Base-by-base conservation (phyloP, 2,329 filamentous ascomycete species). In the Beauveria sp. region DNA sequence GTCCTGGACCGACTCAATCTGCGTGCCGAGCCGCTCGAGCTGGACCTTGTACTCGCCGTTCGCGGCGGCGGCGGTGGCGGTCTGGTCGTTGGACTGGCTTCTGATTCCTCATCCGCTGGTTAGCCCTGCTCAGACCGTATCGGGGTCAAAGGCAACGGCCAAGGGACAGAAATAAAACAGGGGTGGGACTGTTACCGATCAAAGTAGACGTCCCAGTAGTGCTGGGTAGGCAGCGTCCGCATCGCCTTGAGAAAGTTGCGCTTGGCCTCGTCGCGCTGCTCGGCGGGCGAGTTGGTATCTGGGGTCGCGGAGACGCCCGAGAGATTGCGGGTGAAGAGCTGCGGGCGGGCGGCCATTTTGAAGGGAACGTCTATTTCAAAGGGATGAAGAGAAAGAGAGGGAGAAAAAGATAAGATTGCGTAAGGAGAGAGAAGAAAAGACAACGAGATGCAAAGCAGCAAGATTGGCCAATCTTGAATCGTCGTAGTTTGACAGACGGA, bases 1-100 rank as follows among this genome's bases (percentile, higher is more conserved):
- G 72, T 93, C 90, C 81, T 92, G 90, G 49, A 92, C 84, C 22
- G 88, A 90, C 78, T 90, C 89, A 74, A 93, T 87, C 74, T 84
- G 82, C 54, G 77, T 75, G 68, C 81, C 83, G 24, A 88, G 80
- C 76, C 86, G 80, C 71, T 87, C 84, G 51, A 88, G 81, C 65
- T 83, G 75, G 59, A 74, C 76, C 62, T 80, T 77, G 73, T 85
- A 86, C 65, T 75, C 73, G 63, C 73, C 73, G 67, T 78, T 18
- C 8, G 20, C 70, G 66, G 63, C 70, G 51, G 73, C 26, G 45
- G 20, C 70, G 66, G 63, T 70, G 50, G 73, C 68, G 63, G 77
- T 75, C 67, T 75, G 73, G 43, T 81, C 79, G 66, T 79, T 80
- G 66, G 73, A 65, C 62, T 77, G 77, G 64, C 78, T 22, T n/a